A percentile compares a stretch with the other conserved stretches of the same genome.
These are phyloP conservation scores for Rubroshorea leprosula DNA, from an alignment of 345 rosid species.

Conservation along the genomic window DNA sequence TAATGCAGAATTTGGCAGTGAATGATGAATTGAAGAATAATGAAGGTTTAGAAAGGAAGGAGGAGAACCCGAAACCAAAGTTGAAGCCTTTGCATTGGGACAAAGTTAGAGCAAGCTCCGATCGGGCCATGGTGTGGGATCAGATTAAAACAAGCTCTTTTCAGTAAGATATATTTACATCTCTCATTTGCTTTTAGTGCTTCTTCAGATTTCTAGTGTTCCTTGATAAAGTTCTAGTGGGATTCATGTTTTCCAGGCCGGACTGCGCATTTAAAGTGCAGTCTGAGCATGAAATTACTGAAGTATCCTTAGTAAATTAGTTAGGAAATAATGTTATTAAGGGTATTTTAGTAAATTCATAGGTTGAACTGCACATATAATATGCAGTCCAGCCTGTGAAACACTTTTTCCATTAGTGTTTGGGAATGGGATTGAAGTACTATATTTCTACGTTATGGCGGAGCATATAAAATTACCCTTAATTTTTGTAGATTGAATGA, in stretches of 20 bases:
- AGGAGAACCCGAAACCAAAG: conserved; percentile 66
- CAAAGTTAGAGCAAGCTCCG: conserved; percentile 94
- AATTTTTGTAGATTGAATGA: not conserved
- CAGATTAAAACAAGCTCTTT: conserved; percentile 92
- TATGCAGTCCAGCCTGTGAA: too few relatives aligned
- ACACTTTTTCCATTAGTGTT: not conserved
- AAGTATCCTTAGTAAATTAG: too few relatives aligned
- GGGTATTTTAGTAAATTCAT: too few relatives aligned
- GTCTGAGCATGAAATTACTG: conserved; percentile 15
- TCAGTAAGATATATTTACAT: too few relatives aligned
- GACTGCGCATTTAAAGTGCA: too few relatives aligned
- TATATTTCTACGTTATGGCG: not conserved
- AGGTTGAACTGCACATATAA: too few relatives aligned
- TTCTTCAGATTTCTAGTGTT: too few relatives aligned
- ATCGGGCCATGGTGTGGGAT: conserved; percentile 98
- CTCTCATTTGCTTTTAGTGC: too few relatives aligned
- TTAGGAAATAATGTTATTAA: too few relatives aligned
- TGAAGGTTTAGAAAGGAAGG: conserved; percentile 32
- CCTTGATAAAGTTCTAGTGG: too few relatives aligned
- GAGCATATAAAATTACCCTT: not conserved
- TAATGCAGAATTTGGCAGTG: not conserved
- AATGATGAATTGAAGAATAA: conserved; percentile 22
- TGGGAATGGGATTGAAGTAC: conserved; percentile 1
- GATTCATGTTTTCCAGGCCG: too few relatives aligned
- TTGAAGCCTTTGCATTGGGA: conserved; percentile 97